Base-by-base conservation (phyloP, 805 yeast genomes). In the Cyberlindnera meyerae region DNA sequence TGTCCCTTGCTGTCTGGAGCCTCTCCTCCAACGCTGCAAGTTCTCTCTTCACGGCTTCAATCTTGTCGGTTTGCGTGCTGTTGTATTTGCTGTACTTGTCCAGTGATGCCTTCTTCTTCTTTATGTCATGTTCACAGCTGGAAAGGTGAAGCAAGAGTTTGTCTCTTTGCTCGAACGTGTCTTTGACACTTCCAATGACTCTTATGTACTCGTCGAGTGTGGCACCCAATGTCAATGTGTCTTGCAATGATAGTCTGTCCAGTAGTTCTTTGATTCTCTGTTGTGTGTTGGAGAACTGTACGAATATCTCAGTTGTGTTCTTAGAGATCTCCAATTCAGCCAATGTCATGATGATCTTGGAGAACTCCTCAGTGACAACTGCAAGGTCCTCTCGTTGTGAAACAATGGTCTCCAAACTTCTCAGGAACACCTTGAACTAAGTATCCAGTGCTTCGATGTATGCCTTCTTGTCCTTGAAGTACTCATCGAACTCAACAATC, bases 121-220 rank as follows among this genome's bases (percentile, higher is more conserved):
- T 57, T 37, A 68, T 51, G 26, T 77, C 82, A 26, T 63, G 52
- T 31, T 73, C 79, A 22, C 77, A 66, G 15, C 68, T 63, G 8
- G 71, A 60, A 21, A 75, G 59, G 33, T 66, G 67, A 31, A 64
- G 54, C 21, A 75, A 65, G 3, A 73, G 55, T 47, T 78, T 83
- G 39, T 76, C 71, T 47, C 97, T 71, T 39, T 86, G 87, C 31
- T 77, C 78, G 47, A 89, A 80, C 5, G 84, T 77, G 31, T 77
- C 72, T 45, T 81, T 74, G 22, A 87, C 73, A 20, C 95, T 84
- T 8, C 82, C 79, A 18, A 89, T 75, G 12, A 80, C 65, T 33
- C 97, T 71, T 33, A 79, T 66, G 56, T 93, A 89, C 55, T 89
- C 97, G 55, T 90, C 96, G 27, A 90, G 65, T 1, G 95, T 85